Percentiles rank a stretch among this genome's conserved stretches.
phyloP scores from a whole-genome alignment of 495 filamentous ascomycete species.

The Penicillium egyptiacum region DNA sequence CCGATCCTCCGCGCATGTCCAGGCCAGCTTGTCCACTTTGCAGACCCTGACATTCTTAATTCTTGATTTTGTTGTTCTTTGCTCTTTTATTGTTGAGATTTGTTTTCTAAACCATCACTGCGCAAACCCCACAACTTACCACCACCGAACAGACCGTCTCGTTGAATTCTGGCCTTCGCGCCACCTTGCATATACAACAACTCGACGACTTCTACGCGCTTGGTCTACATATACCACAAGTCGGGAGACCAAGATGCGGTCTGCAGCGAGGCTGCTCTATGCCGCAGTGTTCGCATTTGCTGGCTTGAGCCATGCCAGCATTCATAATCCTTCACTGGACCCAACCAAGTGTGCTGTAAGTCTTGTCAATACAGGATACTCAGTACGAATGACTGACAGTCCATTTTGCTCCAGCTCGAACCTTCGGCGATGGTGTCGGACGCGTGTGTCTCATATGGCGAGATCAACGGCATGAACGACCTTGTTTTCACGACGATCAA shows the following conservation, averaged over 20 bases:
- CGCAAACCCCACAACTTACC: background rate
- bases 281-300: slow-evolving; percentile 74
- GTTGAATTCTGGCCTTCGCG: slow-evolving; percentile 12
- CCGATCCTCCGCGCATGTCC: slow-evolving; percentile 16
- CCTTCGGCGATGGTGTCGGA: slow-evolving; percentile 71
- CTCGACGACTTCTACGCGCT: background rate
- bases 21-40: slow-evolving; percentile 26
- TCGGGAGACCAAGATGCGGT: slow-evolving; percentile 54
- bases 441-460: slow-evolving; percentile 88
- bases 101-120: background rate
- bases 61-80: background rate
- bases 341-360: slow-evolving; percentile 67
- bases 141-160: background rate
- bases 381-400: slow-evolving; percentile 6
- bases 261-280: slow-evolving; percentile 68
- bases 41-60: slow-evolving; percentile 8
- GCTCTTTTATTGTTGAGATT: background rate
- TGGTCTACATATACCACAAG: background rate
- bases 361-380: slow-evolving; percentile 14
- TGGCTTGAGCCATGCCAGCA: slow-evolving; percentile 46
- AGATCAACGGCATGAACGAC: slow-evolving; percentile 79
- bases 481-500: slow-evolving; percentile 76
- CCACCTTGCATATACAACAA: slow-evolving; percentile 19
- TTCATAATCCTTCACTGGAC: slow-evolving; percentile 39
- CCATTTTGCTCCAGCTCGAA: slow-evolving; percentile 52